These are phyloP conservation scores for Eimeria necatrix DNA, from an alignment of 169 alveolate genomes.

Conservation along the genomic window DNA sequence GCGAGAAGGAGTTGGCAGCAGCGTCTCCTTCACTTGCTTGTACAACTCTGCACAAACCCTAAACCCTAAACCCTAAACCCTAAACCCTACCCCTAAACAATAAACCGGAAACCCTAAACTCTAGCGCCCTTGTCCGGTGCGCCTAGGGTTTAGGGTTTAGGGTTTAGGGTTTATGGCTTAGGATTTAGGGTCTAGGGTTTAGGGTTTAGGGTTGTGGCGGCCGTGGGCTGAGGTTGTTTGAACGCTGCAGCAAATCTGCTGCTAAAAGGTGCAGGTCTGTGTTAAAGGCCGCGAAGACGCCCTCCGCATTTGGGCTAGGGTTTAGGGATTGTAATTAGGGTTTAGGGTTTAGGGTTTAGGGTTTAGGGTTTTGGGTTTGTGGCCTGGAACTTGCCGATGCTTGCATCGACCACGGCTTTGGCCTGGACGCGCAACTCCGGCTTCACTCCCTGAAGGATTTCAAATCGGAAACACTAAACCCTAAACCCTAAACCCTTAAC, in stretches of 20 bases:
- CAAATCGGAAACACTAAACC: neutral
- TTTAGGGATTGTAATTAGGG: neutral
- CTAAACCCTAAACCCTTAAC: neutral
- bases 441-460: slow-evolving; percentile 86
- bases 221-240: too few relatives aligned
- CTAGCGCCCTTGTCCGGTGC: too few relatives aligned
- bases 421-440: slow-evolving; percentile 91
- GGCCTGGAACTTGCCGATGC: slow-evolving; percentile 88
- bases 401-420: slow-evolving; percentile 92
- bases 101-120: neutral
- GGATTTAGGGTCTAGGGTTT: too few relatives aligned
- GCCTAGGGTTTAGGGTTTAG: neutral
- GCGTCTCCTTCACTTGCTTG: slow-evolving; percentile 92
- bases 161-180: neutral
- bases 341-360: slow-evolving; percentile 49
- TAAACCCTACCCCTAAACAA: neutral
- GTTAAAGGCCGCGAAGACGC: too few relatives aligned
- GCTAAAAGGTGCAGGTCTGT: too few relatives aligned
- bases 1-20: slow-evolving; percentile 96
- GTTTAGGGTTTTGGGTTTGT: slow-evolving; percentile 1
- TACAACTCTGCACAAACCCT: slow-evolving; percentile 87
- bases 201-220: too few relatives aligned
- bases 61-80: neutral
- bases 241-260: too few relatives aligned
- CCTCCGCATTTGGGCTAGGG: too few relatives aligned